These are phyloP conservation scores for Pecoramyces ruminantium DNA, from an alignment of 192 early-diverging fungal genomes.

Conservation along the genomic window DNA sequence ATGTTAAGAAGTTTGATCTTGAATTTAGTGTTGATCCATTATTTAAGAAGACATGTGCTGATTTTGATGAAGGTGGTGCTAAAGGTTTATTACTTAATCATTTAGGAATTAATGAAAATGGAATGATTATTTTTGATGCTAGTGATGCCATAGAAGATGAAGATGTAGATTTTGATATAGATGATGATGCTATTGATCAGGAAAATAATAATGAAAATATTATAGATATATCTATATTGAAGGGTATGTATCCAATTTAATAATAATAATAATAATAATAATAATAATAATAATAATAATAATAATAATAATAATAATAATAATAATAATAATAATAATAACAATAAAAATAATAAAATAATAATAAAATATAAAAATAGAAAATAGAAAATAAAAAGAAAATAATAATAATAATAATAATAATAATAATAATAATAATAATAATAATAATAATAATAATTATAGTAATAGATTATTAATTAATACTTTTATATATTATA, in stretches of 20 bases:
- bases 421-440: too few species aligned
- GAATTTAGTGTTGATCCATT: conserved; percentile 89
- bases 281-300: too few species aligned
- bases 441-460: too few species aligned
- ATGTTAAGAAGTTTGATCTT: conserved; percentile 71
- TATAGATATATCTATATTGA: conserved; percentile 22
- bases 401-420: too few species aligned
- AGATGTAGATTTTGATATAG: conserved; percentile 14
- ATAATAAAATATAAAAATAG: too few species aligned
- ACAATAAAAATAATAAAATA: too few species aligned
- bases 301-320: too few species aligned
- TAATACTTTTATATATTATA: too few species aligned
- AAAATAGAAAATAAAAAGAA: too few species aligned
- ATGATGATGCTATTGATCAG: conserved; percentile 3
- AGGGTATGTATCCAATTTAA: conserved; percentile 6
- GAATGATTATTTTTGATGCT: conserved; percentile 91
- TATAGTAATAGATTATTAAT: too few species aligned
- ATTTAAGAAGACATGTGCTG: conserved; percentile 94
- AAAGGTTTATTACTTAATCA: conserved; percentile 81
- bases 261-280: too few species aligned
- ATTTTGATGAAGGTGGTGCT: conserved; percentile 95
- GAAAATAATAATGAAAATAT: conserved; percentile 3
- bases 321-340: too few species aligned
- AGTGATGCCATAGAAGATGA: conserved; percentile 50
- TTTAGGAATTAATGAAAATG: conserved; percentile 54